Conservation (phyloP, 306 rosid species). For the Chamaecrista fasciculata region DNA sequence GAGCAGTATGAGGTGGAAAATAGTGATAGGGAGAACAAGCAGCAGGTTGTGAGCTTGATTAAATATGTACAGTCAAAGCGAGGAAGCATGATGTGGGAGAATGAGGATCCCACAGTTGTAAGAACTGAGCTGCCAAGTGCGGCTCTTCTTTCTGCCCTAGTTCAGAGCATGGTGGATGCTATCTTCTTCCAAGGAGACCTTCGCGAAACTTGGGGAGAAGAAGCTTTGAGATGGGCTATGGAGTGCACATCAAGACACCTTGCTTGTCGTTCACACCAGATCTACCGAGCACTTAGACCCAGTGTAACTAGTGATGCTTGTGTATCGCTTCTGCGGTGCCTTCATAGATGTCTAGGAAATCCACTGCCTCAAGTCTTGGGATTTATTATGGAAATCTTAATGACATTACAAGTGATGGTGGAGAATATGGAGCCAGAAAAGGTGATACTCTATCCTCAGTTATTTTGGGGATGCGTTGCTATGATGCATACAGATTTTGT, state of each 20-base stretch:
- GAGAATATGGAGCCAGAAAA: constrained; percentile 99
- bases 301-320: constrained; percentile 96
- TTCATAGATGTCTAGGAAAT: constrained; percentile 92
- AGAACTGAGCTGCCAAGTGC: constrained; percentile 99
- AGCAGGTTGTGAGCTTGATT: constrained; percentile 97
- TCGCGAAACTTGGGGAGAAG: constrained; percentile 97
- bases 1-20: constrained; percentile 98
- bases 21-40: constrained; percentile 96
- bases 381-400: constrained; percentile 88
- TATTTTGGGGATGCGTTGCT: constrained; percentile 99
- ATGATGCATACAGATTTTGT: constrained; percentile 99
- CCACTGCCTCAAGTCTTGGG: constrained; percentile 97
- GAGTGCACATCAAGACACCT: constrained; percentile 99
- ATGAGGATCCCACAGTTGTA: constrained; percentile 93
- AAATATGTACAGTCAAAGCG: constrained; percentile 98
- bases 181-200: constrained; percentile 99
- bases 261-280: constrained; percentile 98
- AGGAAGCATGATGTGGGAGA: constrained; percentile 99
- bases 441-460: constrained; percentile 97
- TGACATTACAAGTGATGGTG: constrained; percentile 99
- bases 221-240: constrained; percentile 99
- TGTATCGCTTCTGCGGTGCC: constrained; percentile 94
- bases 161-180: constrained; percentile 99
- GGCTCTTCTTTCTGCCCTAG: constrained; percentile 94
- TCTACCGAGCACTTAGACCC: constrained; percentile 93